Percentiles rank a stretch among this genome's conserved stretches.
These are phyloP conservation scores for Poa annua DNA, from an alignment of 176 grass and related monocot genomes.

Conservation along the genomic window DNA sequence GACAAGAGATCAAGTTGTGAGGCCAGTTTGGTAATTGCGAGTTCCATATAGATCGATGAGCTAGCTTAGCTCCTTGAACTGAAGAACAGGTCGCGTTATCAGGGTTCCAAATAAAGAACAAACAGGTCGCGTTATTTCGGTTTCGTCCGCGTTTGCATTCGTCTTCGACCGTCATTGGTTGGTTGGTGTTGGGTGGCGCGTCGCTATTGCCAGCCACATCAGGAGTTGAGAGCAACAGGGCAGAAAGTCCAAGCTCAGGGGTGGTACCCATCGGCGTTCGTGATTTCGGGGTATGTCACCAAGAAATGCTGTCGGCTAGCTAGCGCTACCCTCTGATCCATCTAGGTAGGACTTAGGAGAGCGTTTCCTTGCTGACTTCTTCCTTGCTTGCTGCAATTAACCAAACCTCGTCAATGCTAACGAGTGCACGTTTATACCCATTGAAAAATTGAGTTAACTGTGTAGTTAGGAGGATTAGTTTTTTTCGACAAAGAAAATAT, in stretches of 20 bases:
- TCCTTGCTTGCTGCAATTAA: neutral
- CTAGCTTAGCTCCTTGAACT: neutral
- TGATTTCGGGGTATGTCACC: conserved; percentile 53
- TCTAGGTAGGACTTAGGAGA: neutral
- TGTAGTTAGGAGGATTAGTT: neutral
- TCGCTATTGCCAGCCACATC: conserved; percentile 54
- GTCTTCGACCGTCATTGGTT: conserved; percentile 28
- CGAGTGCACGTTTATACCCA: neutral
- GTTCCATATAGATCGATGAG: neutral
- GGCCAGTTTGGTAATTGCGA: conserved; percentile 47
- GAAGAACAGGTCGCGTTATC: neutral
- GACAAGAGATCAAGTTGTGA: conserved; percentile 36
- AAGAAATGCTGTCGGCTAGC: conserved; percentile 59
- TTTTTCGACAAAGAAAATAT: no score
- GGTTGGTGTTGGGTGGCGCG: conserved; percentile 46
- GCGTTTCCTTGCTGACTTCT: conserved; percentile 17
- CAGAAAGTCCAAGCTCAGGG: conserved; percentile 57
- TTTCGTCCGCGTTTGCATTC: conserved; percentile 18
- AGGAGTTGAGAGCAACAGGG: conserved; percentile 49
- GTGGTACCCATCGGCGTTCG: conserved; percentile 47
- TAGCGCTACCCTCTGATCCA: neutral
- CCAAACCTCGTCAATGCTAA: neutral
- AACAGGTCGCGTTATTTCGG: conserved; percentile 46
- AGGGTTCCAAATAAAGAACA: conserved; percentile 13
- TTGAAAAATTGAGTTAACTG: neutral